Evolutionary conservation across 1,139 yeast species (phyloP).

Genomic region (Zhuliangozyma parablackwelliae): DNA sequence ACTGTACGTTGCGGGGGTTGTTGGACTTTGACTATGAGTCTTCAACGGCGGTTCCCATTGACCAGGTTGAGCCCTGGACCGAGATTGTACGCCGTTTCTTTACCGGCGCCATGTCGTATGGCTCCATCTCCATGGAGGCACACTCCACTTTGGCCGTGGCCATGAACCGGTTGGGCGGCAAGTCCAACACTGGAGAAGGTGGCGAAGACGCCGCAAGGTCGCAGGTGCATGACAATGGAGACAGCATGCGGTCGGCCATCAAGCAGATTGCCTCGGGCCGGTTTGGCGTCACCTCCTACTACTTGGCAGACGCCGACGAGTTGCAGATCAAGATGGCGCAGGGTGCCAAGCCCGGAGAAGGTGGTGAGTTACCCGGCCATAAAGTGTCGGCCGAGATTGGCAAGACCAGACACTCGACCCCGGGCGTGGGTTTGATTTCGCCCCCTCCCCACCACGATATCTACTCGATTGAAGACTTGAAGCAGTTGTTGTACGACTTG

Average conservation of each 20-base stretch:
- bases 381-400: slow-evolving; percentile 88
- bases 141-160: slow-evolving; percentile 97
- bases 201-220: slow-evolving; percentile 97
- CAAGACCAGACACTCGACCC: slow-evolving; percentile 93
- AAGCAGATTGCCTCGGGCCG: slow-evolving; percentile 98
- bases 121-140: slow-evolving; percentile 97
- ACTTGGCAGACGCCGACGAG: slow-evolving; percentile 94
- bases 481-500: slow-evolving; percentile 92
- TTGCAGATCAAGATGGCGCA: slow-evolving; percentile 98
- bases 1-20: slow-evolving; percentile 91
- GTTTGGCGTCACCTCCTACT: slow-evolving; percentile 95
- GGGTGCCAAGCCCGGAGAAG: slow-evolving; percentile 99
- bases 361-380: slow-evolving; percentile 97
- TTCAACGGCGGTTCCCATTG: slow-evolving; percentile 78
- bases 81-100: slow-evolving; percentile 96
- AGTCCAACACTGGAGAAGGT: slow-evolving; percentile 98
- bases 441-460: slow-evolving; percentile 99
- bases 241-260: slow-evolving; percentile 96
- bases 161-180: slow-evolving; percentile 96
- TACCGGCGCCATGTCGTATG: slow-evolving; percentile 99
- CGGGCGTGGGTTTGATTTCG: slow-evolving; percentile 94
- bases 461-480: slow-evolving; percentile 95
- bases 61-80: slow-evolving; percentile 99
- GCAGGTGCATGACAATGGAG: slow-evolving; percentile 75
- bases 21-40: slow-evolving; percentile 80